A percentile compares a stretch with the other conserved stretches of the same genome.
Conservation (phyloP, 495 filamentous ascomycete genomes). For the Hypoxylon cercidicola region DNA sequence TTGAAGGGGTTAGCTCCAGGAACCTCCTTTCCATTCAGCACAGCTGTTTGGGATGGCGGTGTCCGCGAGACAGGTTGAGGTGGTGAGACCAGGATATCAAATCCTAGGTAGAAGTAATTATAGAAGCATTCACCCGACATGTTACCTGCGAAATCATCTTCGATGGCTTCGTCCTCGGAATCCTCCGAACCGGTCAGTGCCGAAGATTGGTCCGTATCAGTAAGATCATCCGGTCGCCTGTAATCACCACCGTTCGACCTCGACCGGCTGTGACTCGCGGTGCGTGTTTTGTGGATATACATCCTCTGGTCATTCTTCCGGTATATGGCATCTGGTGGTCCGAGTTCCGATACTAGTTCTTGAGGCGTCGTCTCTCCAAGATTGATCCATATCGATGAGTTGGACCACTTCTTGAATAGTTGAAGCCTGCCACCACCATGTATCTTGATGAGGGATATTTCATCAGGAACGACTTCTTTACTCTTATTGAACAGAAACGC, state of each 20-base stretch:
- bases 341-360: constrained; percentile 88
- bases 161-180: constrained; percentile 71
- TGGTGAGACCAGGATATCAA: constrained; percentile 91
- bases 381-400: constrained; percentile 69
- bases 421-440: constrained; percentile 80
- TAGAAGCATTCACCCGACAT: constrained; percentile 84
- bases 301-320: constrained; percentile 90
- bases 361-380: constrained; percentile 88
- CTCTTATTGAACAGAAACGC: constrained; percentile 62
- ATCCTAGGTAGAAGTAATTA: constrained; percentile 95
- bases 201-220: constrained; percentile 87
- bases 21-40: constrained; percentile 30
- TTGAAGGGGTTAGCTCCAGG: constrained; percentile 46
- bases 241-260: constrained; percentile 61
- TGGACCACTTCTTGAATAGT: constrained; percentile 69
- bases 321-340: constrained; percentile 94
- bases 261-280: constrained; percentile 57
- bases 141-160: constrained; percentile 59
- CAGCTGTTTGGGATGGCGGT: constrained; percentile 66
- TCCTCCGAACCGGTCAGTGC: constrained; percentile 80
- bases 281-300: constrained; percentile 79
- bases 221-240: constrained; percentile 66
- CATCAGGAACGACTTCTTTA: constrained; percentile 75
- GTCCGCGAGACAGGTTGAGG: constrained; percentile 69
- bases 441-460: constrained; percentile 81